A percentile compares a stretch with the other conserved stretches of the same genome.
Conservation (phyloP, 1,284 basidiomycete genomes). For the Uromyces viciae-fabae region DNA sequence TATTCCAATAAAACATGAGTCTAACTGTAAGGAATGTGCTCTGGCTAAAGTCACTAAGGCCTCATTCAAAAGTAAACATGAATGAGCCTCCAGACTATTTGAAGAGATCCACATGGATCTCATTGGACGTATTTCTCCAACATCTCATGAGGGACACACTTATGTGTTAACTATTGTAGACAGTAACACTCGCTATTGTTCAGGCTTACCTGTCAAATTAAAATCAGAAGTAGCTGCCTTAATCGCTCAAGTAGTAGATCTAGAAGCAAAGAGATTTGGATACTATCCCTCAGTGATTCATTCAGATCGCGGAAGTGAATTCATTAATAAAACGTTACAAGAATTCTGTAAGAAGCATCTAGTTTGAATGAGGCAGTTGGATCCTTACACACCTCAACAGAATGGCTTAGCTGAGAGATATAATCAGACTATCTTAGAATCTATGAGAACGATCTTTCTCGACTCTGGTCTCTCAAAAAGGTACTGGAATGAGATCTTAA, state of each 20-base stretch:
- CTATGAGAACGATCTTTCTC: no score
- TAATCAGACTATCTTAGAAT: not conserved
- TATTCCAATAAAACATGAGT: not conserved
- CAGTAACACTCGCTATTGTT: no score
- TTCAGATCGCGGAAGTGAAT: not conserved
- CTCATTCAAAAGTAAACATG: not conserved
- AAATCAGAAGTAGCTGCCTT: not conserved
- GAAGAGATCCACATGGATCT: no score
- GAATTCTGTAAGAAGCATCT: not conserved
- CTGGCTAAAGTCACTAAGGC: not conserved
- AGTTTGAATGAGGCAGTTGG: not conserved
- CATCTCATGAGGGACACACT: no score
- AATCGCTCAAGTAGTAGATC: not conserved
- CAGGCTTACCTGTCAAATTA: not conserved
- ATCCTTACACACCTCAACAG: conserved; percentile 1
- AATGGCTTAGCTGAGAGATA: not conserved
- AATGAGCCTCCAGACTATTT: not conserved
- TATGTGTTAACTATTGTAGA: no score
- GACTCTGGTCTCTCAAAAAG: no score
- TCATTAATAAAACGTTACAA: not conserved
- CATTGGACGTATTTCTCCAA: no score
- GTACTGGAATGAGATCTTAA: no score
- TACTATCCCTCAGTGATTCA: not conserved
- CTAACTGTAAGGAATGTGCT: not conserved
- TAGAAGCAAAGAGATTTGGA: not conserved